Conservation (phyloP, 768 basidiomycete species). For the Boletus fagicola region DNA sequence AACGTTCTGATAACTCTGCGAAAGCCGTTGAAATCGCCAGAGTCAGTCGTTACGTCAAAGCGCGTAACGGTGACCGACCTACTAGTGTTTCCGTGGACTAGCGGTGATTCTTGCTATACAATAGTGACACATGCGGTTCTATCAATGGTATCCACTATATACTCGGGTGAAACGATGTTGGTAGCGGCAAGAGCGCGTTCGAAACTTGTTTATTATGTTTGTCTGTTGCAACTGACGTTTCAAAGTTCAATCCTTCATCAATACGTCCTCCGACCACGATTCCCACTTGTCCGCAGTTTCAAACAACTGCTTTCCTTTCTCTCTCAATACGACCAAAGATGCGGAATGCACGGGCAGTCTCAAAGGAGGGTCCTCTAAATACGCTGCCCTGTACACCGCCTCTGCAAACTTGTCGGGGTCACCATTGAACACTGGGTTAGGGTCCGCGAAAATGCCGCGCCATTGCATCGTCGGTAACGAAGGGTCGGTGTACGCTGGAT, state of each 20-base stretch:
- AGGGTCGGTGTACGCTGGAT: background rate
- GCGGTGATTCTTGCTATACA: too few relatives aligned
- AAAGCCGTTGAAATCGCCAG: too few relatives aligned
- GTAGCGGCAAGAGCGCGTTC: background rate
- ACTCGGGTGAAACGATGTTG: background rate
- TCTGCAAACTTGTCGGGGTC: slow-evolving; percentile 22
- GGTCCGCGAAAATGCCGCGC: background rate
- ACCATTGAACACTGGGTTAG: background rate
- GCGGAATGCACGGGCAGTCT: slow-evolving; percentile 11
- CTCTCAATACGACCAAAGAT: background rate
- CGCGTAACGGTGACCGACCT: too few relatives aligned
- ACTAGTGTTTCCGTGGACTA: too few relatives aligned
- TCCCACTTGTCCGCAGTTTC: slow-evolving; percentile 18
- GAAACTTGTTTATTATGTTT: background rate
- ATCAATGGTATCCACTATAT: too few relatives aligned
- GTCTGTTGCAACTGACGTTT: background rate
- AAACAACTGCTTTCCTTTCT: slow-evolving; percentile 6
- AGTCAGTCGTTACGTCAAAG: too few relatives aligned
- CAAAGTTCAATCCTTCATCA: background rate
- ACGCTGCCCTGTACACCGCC: slow-evolving; percentile 1
- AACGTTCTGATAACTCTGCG: too few relatives aligned
- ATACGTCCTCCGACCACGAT: slow-evolving; percentile 19
- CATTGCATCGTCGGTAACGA: background rate
- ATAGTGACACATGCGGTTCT: background rate
- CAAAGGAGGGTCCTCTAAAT: slow-evolving; percentile 18